Evolutionary conservation across 768 basidiomycete genomes (phyloP).

Genomic region (Bullera alba): DNA sequence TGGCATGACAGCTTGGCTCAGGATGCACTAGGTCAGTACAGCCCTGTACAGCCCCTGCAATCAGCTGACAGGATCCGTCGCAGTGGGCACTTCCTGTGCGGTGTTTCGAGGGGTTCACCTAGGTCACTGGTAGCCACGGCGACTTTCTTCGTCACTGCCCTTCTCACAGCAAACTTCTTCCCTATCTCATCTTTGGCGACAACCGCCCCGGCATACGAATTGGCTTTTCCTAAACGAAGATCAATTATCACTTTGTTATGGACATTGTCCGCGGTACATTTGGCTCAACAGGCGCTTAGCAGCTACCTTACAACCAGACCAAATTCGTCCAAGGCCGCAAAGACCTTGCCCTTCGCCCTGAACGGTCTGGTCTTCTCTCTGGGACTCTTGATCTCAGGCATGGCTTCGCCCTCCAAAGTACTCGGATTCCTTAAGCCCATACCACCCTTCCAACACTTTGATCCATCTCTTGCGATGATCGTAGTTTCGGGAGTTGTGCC

Average conservation of each 20-base stretch:
- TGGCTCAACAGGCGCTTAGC: background rate
- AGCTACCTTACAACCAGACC: background rate
- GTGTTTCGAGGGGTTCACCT: conserved; percentile 43
- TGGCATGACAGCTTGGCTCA: conserved; percentile 36
- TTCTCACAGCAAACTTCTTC: conserved; percentile 28
- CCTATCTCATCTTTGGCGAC: conserved; percentile 3
- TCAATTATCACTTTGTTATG: background rate
- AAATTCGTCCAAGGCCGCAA: background rate
- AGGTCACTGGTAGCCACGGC: conserved; percentile 43
- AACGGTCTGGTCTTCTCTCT: conserved; percentile 38
- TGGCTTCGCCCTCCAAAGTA: conserved; percentile 43
- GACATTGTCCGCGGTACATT: background rate
- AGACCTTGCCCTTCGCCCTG: conserved; percentile 24
- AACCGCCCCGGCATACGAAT: background rate
- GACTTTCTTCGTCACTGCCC: conserved; percentile 37
- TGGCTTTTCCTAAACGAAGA: background rate
- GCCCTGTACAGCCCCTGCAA: background rate
- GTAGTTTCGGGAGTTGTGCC: conserved; percentile 44
- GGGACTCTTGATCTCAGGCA: conserved; percentile 45
- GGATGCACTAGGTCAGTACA: conserved; percentile 39
- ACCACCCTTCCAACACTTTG: conserved; percentile 24
- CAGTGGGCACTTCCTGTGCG: conserved; percentile 47
- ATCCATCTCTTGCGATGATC: conserved; percentile 45
- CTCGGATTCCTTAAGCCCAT: conserved; percentile 40
- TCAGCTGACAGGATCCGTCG: background rate